These are phyloP conservation scores for Linum usitatissimum DNA, from an alignment of 345 rosid genomes.

Conservation along the genomic window DNA sequence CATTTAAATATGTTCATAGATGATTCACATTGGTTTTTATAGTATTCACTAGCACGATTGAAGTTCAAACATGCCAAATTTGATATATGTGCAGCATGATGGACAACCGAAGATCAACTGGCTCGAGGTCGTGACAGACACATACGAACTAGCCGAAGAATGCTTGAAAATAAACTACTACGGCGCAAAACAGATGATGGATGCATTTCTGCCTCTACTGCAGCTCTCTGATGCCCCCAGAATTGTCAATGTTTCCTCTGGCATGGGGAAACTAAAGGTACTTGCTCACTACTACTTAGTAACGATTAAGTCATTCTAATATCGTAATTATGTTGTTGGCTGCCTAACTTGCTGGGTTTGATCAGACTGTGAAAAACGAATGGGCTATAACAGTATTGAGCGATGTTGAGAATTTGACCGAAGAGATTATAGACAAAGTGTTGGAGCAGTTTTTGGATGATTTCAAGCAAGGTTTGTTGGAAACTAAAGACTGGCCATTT, in stretches of 20 bases:
- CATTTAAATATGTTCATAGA: too few species aligned
- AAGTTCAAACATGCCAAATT: not conserved
- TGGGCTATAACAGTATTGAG: not conserved
- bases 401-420: not conserved
- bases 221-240: not conserved
- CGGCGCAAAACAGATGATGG: not conserved
- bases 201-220: not conserved
- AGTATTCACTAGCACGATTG: too few species aligned
- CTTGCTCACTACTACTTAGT: not conserved
- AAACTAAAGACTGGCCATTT: not conserved
- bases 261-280: not conserved
- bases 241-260: not conserved
- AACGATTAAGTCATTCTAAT: not conserved
- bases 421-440: not conserved
- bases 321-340: not conserved
- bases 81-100: too few species aligned
- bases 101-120: not conserved
- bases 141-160: not conserved
- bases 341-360: not conserved
- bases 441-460: not conserved
- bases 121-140: not conserved
- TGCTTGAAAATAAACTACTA: not conserved
- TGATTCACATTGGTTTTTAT: too few species aligned
- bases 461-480: not conserved
- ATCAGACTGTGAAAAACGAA: not conserved